A percentile compares a stretch with the other conserved stretches of the same genome.
Conservation (phyloP, 1,284 basidiomycete species). For the Tetrapyrgos nigripes region DNA sequence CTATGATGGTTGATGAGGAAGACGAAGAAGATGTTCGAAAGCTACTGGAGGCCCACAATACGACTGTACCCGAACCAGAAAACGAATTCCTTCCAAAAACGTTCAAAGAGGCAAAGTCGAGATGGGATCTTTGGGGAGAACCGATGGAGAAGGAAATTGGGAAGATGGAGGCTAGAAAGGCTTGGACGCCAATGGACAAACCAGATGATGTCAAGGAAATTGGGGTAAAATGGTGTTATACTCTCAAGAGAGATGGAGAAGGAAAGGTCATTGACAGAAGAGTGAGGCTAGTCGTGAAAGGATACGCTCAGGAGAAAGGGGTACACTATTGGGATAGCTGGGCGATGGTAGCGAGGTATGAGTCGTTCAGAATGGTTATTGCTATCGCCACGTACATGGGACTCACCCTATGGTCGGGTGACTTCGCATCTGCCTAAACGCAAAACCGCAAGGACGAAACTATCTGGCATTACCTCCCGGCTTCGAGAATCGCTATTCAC, state of each 20-base stretch:
- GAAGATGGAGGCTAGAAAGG: not conserved
- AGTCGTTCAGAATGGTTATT: not conserved
- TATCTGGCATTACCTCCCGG: conserved; percentile 7
- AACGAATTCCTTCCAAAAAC: not conserved
- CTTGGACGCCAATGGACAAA: not conserved
- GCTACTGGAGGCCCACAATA: no score
- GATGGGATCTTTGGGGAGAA: not conserved
- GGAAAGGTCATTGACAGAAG: not conserved
- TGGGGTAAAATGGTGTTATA: not conserved
- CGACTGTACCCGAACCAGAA: not conserved
- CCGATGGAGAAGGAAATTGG: not conserved
- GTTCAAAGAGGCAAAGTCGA: not conserved
- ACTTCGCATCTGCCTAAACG: conserved; percentile 3
- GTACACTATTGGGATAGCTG: not conserved
- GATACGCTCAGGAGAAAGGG: not conserved
- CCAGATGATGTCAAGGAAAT: not conserved
- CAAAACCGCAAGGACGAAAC: conserved; percentile 1
- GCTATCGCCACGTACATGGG: not conserved
- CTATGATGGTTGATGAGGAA: not conserved
- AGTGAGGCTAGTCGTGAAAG: not conserved
- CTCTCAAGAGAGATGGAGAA: not conserved
- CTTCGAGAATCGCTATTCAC: not conserved
- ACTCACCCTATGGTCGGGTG: not conserved
- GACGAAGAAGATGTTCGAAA: not conserved
- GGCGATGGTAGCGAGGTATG: not conserved